Evolutionary conservation across 176 grass and related monocot genomes (phyloP).

Genomic region (Tillandsia fasciculata): DNA sequence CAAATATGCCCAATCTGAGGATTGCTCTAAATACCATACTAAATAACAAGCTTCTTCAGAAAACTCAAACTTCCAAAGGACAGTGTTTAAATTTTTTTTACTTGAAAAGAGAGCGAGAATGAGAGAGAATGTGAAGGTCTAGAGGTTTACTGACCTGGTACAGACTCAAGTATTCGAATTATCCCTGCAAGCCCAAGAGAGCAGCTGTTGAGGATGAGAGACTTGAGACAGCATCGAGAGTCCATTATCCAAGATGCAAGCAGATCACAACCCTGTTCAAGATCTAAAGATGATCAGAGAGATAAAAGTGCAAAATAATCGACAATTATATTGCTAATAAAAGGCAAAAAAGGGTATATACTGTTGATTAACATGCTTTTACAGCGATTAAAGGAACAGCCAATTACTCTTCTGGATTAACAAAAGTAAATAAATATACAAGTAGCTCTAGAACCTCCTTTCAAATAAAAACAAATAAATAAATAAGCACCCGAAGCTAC

Average conservation of each 20-base stretch:
- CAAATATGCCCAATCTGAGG: too few species aligned
- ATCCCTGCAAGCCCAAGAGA: slow-evolving; percentile 56
- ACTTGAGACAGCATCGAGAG: slow-evolving; percentile 53
- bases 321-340: not conserved
- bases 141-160: slow-evolving; percentile 49
- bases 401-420: too few species aligned
- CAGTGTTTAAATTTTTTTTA: not conserved
- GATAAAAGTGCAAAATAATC: not conserved
- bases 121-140: slow-evolving; percentile 2
- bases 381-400: too few species aligned
- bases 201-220: slow-evolving; percentile 54
- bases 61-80: too few species aligned
- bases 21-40: too few species aligned
- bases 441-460: too few species aligned
- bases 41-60: too few species aligned
- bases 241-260: slow-evolving; percentile 39
- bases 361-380: not conserved
- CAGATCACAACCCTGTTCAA: slow-evolving; percentile 43
- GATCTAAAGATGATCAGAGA: not conserved
- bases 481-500: too few species aligned
- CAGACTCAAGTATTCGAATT: slow-evolving; percentile 35
- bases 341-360: not conserved
- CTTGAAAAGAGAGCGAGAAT: slow-evolving; percentile 5
- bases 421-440: too few species aligned
- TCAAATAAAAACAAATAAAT: too few species aligned